Conservation (phyloP, 352 stramenopile genomes). For the Phytopythium delawarense region DNA sequence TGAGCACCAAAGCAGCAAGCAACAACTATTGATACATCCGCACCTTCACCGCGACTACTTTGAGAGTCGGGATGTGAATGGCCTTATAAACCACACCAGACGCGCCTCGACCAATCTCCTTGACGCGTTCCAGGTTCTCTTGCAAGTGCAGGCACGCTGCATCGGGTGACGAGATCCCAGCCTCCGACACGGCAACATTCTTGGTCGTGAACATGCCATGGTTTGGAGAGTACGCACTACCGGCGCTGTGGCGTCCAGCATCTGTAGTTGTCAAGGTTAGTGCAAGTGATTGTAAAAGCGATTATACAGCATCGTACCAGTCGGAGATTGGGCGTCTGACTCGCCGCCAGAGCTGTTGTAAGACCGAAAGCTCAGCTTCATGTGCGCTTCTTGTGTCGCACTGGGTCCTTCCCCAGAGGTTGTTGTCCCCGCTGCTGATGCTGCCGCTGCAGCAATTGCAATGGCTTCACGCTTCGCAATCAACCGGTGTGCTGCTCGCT, state of each 20-base stretch:
- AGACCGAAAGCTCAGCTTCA: slow-evolving; percentile 65
- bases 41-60: slow-evolving; percentile 86
- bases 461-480: slow-evolving; percentile 75
- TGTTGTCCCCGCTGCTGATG: slow-evolving; percentile 12
- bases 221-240: slow-evolving; percentile 85
- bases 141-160: slow-evolving; percentile 71
- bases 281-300: slow-evolving; percentile 4
- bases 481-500: slow-evolving; percentile 64
- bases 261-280: slow-evolving; percentile 20
- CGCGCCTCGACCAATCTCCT: slow-evolving; percentile 73
- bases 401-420: slow-evolving; percentile 23
- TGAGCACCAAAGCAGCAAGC: neutral
- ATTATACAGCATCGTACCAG: slow-evolving; percentile 24
- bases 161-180: slow-evolving; percentile 81
- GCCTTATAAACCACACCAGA: slow-evolving; percentile 87
- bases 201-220: slow-evolving; percentile 86
- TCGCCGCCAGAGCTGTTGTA: slow-evolving; percentile 64
- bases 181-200: slow-evolving; percentile 78
- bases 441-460: slow-evolving; percentile 35
- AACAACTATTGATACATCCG: neutral
- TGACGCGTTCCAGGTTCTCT: slow-evolving; percentile 79
- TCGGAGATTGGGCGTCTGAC: slow-evolving; percentile 62
- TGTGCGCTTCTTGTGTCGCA: slow-evolving; percentile 57
- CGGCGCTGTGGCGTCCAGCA: slow-evolving; percentile 51
- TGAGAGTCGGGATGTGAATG: slow-evolving; percentile 89